A percentile compares a stretch with the other conserved stretches of the same genome.
phyloP scores from a whole-genome alignment of 306 rosid species.

The Senna siamea region DNA sequence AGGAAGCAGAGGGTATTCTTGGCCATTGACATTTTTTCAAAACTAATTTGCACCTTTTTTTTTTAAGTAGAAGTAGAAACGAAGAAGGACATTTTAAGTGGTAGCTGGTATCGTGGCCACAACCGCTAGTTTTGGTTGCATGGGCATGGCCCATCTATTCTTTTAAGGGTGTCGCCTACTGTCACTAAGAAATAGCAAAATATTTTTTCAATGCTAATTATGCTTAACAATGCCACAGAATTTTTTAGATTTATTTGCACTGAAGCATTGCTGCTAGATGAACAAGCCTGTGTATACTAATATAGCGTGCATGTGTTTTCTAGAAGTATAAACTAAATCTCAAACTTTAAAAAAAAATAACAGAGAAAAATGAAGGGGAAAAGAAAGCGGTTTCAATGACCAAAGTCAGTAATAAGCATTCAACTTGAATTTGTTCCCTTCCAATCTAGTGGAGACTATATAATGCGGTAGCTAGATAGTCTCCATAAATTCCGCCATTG shows the following conservation, averaged over 20 bases:
- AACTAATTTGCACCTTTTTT: too few species aligned
- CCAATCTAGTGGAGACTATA: neutral
- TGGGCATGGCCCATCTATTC: neutral
- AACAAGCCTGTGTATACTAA: neutral
- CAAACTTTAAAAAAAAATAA: too few species aligned
- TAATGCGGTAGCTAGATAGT: neutral
- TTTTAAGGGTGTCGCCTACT: neutral
- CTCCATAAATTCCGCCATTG: neutral
- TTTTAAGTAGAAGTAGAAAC: too few species aligned
- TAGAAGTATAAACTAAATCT: too few species aligned
- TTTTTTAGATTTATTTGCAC: neutral
- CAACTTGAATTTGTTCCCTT: neutral
- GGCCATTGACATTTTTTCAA: neutral
- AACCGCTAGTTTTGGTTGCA: slow-evolving; percentile 7
- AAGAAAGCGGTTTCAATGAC: neutral
- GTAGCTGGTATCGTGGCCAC: neutral
- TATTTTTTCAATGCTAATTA: slow-evolving; percentile 8
- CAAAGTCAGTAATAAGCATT: neutral
- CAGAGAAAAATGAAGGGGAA: neutral
- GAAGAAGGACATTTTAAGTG: neutral
- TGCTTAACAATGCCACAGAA: neutral
- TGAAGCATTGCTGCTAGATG: neutral
- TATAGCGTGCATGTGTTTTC: neutral
- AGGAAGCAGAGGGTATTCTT: neutral
- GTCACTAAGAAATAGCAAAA: neutral